phyloP scores from a whole-genome alignment of 495 filamentous ascomycete genomes.

The Durotheca rogersii region DNA sequence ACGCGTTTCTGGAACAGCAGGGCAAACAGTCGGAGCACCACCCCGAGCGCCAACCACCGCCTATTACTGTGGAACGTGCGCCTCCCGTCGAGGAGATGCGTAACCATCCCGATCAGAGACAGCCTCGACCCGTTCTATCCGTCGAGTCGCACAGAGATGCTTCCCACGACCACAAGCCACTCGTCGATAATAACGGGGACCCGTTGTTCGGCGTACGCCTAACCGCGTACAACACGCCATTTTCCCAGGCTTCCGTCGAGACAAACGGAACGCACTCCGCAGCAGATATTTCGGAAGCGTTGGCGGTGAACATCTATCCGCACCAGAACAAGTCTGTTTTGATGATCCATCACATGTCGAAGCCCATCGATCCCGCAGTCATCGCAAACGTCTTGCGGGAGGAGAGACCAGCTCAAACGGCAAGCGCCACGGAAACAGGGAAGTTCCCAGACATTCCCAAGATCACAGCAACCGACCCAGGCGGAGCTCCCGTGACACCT shows the following conservation, averaged over 20 bases:
- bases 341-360: slow-evolving; percentile 68
- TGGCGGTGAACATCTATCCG: slow-evolving; percentile 77
- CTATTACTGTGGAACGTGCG: slow-evolving; percentile 29
- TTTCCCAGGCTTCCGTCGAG: slow-evolving; percentile 60
- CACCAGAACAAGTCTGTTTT: slow-evolving; percentile 84
- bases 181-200: slow-evolving; percentile 52
- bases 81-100: slow-evolving; percentile 31
- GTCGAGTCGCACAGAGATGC: slow-evolving; percentile 39
- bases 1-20: slow-evolving; percentile 39
- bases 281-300: slow-evolving; percentile 71
- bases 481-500: slow-evolving; percentile 48
- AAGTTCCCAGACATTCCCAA: slow-evolving; percentile 31
- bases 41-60: slow-evolving; percentile 31
- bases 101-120: slow-evolving; percentile 35
- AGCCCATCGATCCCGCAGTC: slow-evolving; percentile 26
- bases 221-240: slow-evolving; percentile 56
- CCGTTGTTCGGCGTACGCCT: slow-evolving; percentile 56
- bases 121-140: slow-evolving; percentile 30
- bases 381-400: slow-evolving; percentile 26
- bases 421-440: slow-evolving; percentile 8
- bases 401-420: slow-evolving; percentile 9
- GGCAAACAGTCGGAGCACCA: slow-evolving; percentile 33
- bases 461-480: slow-evolving; percentile 40
- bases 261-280: slow-evolving; percentile 50
- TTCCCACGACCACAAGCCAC: slow-evolving; percentile 34